Evolutionary conservation across 129 eudicot genomes (phyloP), one percentile per base, ranked within the genome.

Genomic region (Flaveria trinervia): DNA sequence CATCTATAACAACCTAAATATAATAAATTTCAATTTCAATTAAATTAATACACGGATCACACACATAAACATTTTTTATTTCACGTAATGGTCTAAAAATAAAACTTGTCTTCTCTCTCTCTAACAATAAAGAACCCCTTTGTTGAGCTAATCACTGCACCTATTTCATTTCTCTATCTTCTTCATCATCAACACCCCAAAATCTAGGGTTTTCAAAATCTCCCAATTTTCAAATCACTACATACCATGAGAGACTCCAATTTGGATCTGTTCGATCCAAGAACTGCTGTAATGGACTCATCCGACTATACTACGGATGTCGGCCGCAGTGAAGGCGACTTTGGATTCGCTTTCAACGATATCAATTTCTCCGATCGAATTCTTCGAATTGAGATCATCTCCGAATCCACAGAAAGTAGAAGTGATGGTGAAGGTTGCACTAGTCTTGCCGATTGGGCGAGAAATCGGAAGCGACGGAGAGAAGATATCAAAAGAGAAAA

Each of bases 341-440:
- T 93, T 56, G 97, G 87, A 3, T 93, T 93, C 77, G 98, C 98
- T 7, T 93, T 93, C 81, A 85, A 93, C 77, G 97, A 93, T 56
- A 88, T 95, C 85, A 93, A 90, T 75, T 93, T 93, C 67, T 90
- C 97, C 71, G 98, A 93, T 79, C 85, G 98, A 14, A 80, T 86
- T 25, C 85, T 93, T 20, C 85, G 85, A 70, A 93, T 93, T 69
- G 98, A 93, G 85, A 87, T 93, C 22, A 60, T 93, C 49, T 82
- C 91, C 41, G 98, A 91, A 62, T 80, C 92, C 2, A 71, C 84
- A 0, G 91, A 88, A 54, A 5, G 78, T 60, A 67, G 79, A 44
- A 33, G 86, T 61, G 97, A 80, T 12, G 83, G 83, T 22, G 98
- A 82, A n/a, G 97, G 84, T 22, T 88, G 92, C 74, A 84, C 79